Evolutionary conservation across 2,329 filamentous ascomycete species (phyloP).

Genomic region (Raffaelea ambrosiae): DNA sequence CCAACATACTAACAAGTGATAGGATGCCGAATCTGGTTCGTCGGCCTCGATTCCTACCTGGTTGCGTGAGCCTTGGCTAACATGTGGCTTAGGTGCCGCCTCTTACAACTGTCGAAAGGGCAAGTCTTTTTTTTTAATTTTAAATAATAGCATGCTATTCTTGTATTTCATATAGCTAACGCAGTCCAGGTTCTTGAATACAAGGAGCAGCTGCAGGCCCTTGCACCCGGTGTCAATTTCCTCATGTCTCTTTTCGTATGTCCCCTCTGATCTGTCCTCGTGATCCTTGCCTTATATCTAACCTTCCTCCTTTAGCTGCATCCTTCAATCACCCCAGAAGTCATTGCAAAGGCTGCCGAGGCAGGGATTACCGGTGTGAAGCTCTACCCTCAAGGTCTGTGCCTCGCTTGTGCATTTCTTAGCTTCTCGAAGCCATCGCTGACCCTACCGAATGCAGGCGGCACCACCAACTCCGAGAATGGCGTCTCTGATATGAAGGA

Average conservation of each 20-base stretch:
- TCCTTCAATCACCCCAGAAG: conserved; percentile 54
- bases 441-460: conserved; percentile 32
- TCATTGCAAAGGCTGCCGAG: conserved; percentile 63
- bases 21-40: conserved; percentile 30
- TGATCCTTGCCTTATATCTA: not conserved
- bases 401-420: conserved; percentile 16
- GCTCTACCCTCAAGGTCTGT: conserved; percentile 44
- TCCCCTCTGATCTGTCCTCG: not conserved
- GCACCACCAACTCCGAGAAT: conserved; percentile 58
- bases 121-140: not conserved
- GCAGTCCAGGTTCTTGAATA: conserved; percentile 60
- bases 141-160: not conserved
- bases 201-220: conserved; percentile 47
- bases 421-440: conserved; percentile 3
- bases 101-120: conserved; percentile 9
- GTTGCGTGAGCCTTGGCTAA: too few relatives aligned
- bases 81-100: conserved; percentile 14
- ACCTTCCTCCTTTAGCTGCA: conserved; percentile 28
- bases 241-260: conserved; percentile 59
- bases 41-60: too few relatives aligned
- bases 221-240: conserved; percentile 56
- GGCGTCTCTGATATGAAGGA: conserved; percentile 62
- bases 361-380: conserved; percentile 66
- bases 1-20: not conserved
- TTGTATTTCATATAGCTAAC: too few relatives aligned